phyloP scores from a whole-genome alignment of 169 alveolate species.

The Plasmodium adleri region DNA sequence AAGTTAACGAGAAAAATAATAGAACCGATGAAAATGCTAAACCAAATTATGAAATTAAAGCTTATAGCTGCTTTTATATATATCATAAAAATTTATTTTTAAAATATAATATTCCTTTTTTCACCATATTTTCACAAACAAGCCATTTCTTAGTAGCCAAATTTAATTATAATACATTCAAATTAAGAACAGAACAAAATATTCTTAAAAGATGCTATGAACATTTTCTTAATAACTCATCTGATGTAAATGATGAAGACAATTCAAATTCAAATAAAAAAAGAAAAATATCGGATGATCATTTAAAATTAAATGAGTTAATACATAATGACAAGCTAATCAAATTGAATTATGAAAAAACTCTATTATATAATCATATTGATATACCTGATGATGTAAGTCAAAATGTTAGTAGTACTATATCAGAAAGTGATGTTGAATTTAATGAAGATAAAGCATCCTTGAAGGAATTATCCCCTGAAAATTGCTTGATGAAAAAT shows the following conservation, averaged over 20 bases:
- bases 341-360: constrained; percentile 69
- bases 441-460: constrained; percentile 24
- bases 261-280: constrained; percentile 21
- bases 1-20: constrained; percentile 35
- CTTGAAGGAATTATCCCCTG: constrained; percentile 10
- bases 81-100: constrained; percentile 70
- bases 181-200: constrained; percentile 54
- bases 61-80: constrained; percentile 74
- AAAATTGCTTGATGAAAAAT: constrained; percentile 14
- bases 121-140: constrained; percentile 72
- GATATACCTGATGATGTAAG: constrained; percentile 44
- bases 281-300: constrained; percentile 58
- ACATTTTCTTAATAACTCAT: constrained; percentile 15
- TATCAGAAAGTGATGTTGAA: constrained; percentile 51
- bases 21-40: constrained; percentile 56
- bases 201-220: constrained; percentile 65
- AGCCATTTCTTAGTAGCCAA: constrained; percentile 76
- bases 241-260: constrained; percentile 3
- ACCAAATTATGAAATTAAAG: constrained; percentile 48
- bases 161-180: constrained; percentile 62
- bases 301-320: constrained; percentile 23
- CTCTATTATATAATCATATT: constrained; percentile 56
- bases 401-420: constrained; percentile 55
- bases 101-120: constrained; percentile 70
- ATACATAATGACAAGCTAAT: constrained; percentile 36